Percentiles rank a stretch among this genome's conserved stretches.
These are phyloP conservation scores for Cryptosporidium sp. DNA, from an alignment of 169 alveolate species.

Conservation along the genomic window DNA sequence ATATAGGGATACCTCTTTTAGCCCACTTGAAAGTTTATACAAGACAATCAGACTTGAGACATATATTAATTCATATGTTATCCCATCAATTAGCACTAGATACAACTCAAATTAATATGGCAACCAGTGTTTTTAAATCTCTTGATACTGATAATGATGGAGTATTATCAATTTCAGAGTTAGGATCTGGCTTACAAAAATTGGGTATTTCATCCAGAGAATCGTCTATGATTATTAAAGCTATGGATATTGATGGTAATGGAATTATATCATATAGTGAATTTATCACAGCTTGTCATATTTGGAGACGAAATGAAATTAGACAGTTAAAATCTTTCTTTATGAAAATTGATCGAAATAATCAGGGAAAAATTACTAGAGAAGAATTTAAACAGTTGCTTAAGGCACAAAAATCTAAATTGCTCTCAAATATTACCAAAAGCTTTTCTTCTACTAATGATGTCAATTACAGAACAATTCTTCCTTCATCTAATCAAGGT, in stretches of 20 bases:
- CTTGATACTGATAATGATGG: slow-evolving; percentile 53
- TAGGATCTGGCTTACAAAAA: slow-evolving; percentile 3
- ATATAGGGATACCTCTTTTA: slow-evolving; percentile 29
- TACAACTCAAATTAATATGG: slow-evolving; percentile 61
- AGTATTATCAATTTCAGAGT: slow-evolving; percentile 15
- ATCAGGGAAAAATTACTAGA: slow-evolving; percentile 31
- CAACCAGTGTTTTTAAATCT: slow-evolving; percentile 39
- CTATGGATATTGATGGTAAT: slow-evolving; percentile 67
- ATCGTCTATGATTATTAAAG: slow-evolving; percentile 31
- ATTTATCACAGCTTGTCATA: slow-evolving; percentile 66
- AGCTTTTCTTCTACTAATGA: slow-evolving; percentile 33
- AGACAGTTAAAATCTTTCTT: slow-evolving; percentile 56
- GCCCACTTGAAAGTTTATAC: slow-evolving; percentile 45
- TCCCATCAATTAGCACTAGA: slow-evolving; percentile 63
- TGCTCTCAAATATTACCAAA: slow-evolving; percentile 48
- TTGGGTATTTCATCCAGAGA: slow-evolving; percentile 36
- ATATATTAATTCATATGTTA: slow-evolving; percentile 41
- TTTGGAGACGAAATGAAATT: slow-evolving; percentile 56
- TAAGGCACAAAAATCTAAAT: slow-evolving; percentile 55
- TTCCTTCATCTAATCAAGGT: slow-evolving; percentile 65
- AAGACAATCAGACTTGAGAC: slow-evolving; percentile 38
- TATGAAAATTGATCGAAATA: slow-evolving; percentile 43
- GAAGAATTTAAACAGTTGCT: slow-evolving; percentile 54
- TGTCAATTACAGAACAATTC: slow-evolving; percentile 36
- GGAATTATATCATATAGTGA: slow-evolving; percentile 66